Evolutionary conservation across 495 filamentous ascomycete species (phyloP), one percentile per base, ranked within the genome.

Genomic region (Neurospora sp.): DNA sequence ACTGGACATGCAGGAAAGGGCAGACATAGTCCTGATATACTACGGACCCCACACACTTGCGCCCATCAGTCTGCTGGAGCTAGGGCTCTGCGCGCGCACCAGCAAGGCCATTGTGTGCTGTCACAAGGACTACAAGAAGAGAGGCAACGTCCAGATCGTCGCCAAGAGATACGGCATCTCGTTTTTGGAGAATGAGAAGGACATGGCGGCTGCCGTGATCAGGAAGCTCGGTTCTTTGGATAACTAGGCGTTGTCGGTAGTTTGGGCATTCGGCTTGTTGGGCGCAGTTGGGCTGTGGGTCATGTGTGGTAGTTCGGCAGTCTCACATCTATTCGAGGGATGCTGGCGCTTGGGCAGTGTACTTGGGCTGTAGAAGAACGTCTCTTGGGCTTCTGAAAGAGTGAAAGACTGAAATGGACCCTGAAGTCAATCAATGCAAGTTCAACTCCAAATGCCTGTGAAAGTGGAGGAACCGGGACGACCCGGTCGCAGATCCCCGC

Each of bases 131-230:
- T 91, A 87, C 75, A 83, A 76, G 81, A 89, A 87, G 77, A 81
- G 82, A 53, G 87, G 87, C 9, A 89, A 90, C 76, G 84, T 90
- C 46, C 80, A 85, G 69, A 79, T 89, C 66, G 82, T 90, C 27
- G 87, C 86, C 68, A 74, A 82, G 75, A 83, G 76, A 70, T 83
- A 82, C 41, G 82, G 82, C 5, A 71, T 87, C 18, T 75, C 80
- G 61, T 72, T 82, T 12, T 66, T 84, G 27, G 79, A 83, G 37
- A 75, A 46, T 22, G 76, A 83, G 2, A 79, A 78, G 3, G 78
- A 79, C 10, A 70, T 86, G 40, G 68, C 48, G 9, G 70, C 71
- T 20, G 73, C 41, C 2, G 78, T 83, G 42, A 42, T 73, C 39
- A 72, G 75, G 14, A 82, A 73, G 40, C 40, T 83, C 39, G 70